Evolutionary conservation across 2,329 filamentous ascomycete genomes (phyloP).

Genomic region (Hortaea werneckii): DNA sequence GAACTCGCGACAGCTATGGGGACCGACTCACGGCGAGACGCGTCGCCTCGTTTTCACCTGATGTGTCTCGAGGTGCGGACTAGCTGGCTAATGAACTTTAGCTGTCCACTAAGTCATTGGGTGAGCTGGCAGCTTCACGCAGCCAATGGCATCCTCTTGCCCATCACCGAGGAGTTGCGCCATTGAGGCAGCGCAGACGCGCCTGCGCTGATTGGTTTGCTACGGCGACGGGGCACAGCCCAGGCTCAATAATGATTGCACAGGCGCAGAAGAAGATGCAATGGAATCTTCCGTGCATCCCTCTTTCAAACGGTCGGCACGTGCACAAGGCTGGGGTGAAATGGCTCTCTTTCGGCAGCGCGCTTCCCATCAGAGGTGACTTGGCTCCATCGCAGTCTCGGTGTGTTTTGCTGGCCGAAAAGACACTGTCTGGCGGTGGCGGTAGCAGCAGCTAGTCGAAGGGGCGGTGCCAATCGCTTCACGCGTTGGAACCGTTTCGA

Average conservation of each 20-base stretch:
- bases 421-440: no score
- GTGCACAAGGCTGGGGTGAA: no score
- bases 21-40: neutral
- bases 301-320: neutral
- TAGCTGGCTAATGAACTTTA: constrained; percentile 2
- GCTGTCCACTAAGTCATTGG: constrained; percentile 2
- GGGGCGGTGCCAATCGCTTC: no score
- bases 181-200: neutral
- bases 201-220: constrained; percentile 1
- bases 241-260: neutral
- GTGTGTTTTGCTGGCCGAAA: no score
- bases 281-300: neutral
- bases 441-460: no score
- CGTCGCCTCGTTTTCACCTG: constrained; percentile 6
- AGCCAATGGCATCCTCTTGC: constrained; percentile 1
- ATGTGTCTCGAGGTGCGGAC: constrained; percentile 6
- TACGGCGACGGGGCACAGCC: neutral
- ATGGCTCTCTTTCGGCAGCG: no score
- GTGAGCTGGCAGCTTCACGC: constrained; percentile 1
- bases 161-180: neutral
- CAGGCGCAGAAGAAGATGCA: neutral
- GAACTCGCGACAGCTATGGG: neutral
- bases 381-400: no score
- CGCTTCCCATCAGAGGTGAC: no score
- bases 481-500: no score